Conservation (phyloP, 495 filamentous ascomycete species). For the Ramalina intermedia region DNA sequence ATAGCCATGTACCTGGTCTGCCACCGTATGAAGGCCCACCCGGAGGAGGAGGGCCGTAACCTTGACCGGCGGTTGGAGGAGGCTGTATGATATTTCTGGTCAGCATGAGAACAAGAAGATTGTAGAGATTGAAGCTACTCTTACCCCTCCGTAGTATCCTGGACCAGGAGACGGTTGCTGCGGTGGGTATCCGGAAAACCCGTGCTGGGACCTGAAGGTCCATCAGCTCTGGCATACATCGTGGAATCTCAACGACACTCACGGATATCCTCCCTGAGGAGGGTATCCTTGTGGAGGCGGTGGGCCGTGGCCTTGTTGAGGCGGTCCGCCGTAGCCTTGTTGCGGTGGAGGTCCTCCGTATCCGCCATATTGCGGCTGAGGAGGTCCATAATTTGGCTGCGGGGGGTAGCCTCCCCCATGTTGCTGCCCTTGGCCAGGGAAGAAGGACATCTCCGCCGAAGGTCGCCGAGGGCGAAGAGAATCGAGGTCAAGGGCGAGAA, state of each 20-base stretch:
- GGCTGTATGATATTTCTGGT: conserved; percentile 24
- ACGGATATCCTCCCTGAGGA: conserved; percentile 11
- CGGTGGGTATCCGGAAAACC: conserved; percentile 14
- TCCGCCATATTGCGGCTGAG: conserved; percentile 24
- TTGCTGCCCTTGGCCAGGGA: conserved; percentile 28
- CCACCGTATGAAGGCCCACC: conserved; percentile 26
- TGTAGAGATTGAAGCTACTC: neutral
- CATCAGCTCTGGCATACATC: neutral
- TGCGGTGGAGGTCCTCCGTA: conserved; percentile 21
- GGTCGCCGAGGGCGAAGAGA: no score
- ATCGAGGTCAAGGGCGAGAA: no score
- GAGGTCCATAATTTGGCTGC: conserved; percentile 22
- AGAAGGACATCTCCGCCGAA: conserved; percentile 32
- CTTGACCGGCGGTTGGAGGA: conserved; percentile 17
- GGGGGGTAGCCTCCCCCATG: conserved; percentile 31
- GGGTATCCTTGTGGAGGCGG: conserved; percentile 9
- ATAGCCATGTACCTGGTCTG: conserved; percentile 21
- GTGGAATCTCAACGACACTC: neutral
- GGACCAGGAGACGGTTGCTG: conserved; percentile 25
- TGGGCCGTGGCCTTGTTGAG: conserved; percentile 11
- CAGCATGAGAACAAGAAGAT: neutral
- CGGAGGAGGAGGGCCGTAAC: conserved; percentile 18
- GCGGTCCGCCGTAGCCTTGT: conserved; percentile 10
- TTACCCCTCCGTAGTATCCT: conserved; percentile 19
- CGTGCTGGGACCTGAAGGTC: conserved; percentile 5